phyloP scores from a whole-genome alignment of 352 stramenopile genomes.

The Pythium grandisporangium region DNA sequence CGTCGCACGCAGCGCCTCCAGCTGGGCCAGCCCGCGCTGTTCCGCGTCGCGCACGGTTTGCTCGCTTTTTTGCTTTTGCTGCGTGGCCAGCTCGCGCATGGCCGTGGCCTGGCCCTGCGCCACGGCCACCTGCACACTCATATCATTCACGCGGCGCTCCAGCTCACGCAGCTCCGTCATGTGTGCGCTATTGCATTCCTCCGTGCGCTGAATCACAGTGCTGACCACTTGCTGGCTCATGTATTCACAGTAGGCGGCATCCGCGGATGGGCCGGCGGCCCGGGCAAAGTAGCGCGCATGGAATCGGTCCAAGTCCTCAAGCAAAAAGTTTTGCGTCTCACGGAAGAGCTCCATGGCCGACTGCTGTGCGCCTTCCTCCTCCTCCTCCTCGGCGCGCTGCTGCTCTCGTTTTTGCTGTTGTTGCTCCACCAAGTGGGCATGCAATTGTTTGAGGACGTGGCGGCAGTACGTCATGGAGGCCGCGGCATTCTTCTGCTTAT shows the following conservation, averaged over 20 bases:
- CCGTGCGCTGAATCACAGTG: conserved; percentile 70
- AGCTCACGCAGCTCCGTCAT: conserved; percentile 66
- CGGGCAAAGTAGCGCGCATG: conserved; percentile 49
- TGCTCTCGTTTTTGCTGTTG: no score
- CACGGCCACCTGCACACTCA: conserved; percentile 74
- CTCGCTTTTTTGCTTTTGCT: conserved; percentile 77
- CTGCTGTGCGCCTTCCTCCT: conserved; percentile 25
- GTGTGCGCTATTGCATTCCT: conserved; percentile 62
- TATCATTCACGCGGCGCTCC: conserved; percentile 77
- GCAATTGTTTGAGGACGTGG: conserved; percentile 43
- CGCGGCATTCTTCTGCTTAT: conserved; percentile 66
- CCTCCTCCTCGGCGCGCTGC: no score
- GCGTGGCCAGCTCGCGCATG: conserved; percentile 70
- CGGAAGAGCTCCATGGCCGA: conserved; percentile 69
- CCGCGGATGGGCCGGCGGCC: conserved; percentile 62
- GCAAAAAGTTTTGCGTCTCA: conserved; percentile 57
- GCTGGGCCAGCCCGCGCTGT: conserved; percentile 58
- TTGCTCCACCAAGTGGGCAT: conserved; percentile 31
- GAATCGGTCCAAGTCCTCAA: conserved; percentile 32
- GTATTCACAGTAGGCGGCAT: conserved; percentile 79
- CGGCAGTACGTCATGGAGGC: conserved; percentile 81
- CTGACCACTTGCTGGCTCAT: conserved; percentile 65
- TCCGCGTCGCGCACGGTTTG: conserved; percentile 67
- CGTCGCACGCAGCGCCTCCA: conserved; percentile 49
- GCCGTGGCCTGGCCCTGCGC: conserved; percentile 70